Evolutionary conservation across 1,284 basidiomycete species (phyloP), one percentile per base, ranked within the genome.

Genomic region (Schizophyllum amplum): DNA sequence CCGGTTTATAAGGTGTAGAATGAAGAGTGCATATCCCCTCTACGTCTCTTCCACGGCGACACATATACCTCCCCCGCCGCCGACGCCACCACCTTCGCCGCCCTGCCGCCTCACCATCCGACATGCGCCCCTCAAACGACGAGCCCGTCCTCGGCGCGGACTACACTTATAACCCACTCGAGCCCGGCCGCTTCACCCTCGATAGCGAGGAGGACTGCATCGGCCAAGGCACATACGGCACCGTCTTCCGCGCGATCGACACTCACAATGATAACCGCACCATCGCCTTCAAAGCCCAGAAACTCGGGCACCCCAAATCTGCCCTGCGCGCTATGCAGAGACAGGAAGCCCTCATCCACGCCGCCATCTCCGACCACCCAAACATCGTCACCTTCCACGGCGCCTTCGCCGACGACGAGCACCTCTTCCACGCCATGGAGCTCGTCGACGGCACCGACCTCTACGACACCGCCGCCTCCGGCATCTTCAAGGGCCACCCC

Each of bases 211-310:
- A 78, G 60, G 78, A 82, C 57, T 76, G 81, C 53, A 76, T 49
- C n/a, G 47, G 47, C 5, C 47, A 49, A n/a, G 47, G 47, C 57
- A 62, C 63, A 59, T 25, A 33, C 57, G 4, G 20, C 23, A 21
- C 46, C 52, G 23, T 48, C 49, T 23, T 33, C 51, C 25, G 52
- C 53, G 47, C 33, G 4, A 7, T 24, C 7, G n/a, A 52, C 51
- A 42, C 65, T 46, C 64, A 64, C 17, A 63, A 70, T 48, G 69
- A 74, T 50, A 71, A 68, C 20, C 62, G 13, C 9, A 5, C 56
- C 59, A 52, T 61, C 75, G 92, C 92, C 11, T 81, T 94, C 71
- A 95, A 95, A 27, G 76, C 74, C 60, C 71, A 77, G 51, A 67
- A 69, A 55, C 70, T 66, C 53, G 69, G 71, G 50, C 66, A 66